Evolutionary conservation across 2,329 filamentous ascomycete species (phyloP), one percentile per base, ranked within the genome.

Genomic region (Curvularia spicifera): DNA sequence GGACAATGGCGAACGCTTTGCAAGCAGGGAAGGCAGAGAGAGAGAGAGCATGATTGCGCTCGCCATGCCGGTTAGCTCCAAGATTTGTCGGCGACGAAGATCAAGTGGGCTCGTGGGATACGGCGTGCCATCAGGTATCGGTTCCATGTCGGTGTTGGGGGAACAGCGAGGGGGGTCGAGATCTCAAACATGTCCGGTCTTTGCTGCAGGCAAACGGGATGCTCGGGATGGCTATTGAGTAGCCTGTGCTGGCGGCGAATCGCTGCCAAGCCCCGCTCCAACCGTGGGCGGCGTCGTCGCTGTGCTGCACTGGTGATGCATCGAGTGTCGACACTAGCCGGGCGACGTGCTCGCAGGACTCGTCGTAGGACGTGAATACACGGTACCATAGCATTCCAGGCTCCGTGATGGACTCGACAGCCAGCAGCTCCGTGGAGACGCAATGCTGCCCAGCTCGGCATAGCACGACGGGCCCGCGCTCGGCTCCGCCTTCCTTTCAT

Each of bases 401-500:
- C 18, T 18, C 18, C 18, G 18, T 18, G 18, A 18, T 18, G 18
- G 18, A 18, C 18, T 18, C 18, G 18, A 18, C 18, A 18, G 18
- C 18, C 24, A 63, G 58, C 48, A 26, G 51, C 59, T 53, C 61
- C 59, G 69, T 71, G 71, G 69, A 72, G 62, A 5, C 33, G 66
- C 70, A 61, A 69, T 62, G 54, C 56, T 67, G 66, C 64, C 69
- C 26, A 15, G 12, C 5, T 5, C 8, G 24, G 22, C 22, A 24
- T 24, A n/a, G 33, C 33, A 26, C 61, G 69, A 67, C 68, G 70
- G 71, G 28, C 13, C 61, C 54, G 64, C 61, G 52, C 65, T 71
- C 70, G 70, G 70, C 70, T 69, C 59, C 55, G 59, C 64, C 59
- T 56, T 60, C 54, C 47, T 47, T 61, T 49, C 29, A 64, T 60